Evolutionary conservation across 768 basidiomycete species (phyloP).

Genomic region (Amanita brunnescens): DNA sequence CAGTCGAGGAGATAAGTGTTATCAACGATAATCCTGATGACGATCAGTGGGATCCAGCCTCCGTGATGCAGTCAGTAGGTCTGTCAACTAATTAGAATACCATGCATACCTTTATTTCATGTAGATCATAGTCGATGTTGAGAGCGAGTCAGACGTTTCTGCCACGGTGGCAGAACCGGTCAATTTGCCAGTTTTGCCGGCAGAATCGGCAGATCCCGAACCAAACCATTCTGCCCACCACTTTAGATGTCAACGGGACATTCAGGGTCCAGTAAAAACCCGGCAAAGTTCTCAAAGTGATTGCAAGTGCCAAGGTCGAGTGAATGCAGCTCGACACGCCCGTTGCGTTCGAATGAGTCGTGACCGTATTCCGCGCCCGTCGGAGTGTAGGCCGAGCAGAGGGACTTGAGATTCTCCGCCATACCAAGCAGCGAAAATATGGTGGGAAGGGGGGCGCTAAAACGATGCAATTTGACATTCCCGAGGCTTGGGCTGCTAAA

Average conservation of each 20-base stretch:
- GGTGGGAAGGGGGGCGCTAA: background rate
- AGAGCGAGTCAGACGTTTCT: too few species aligned
- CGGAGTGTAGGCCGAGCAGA: background rate
- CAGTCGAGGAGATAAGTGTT: too few species aligned
- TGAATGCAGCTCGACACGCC: background rate
- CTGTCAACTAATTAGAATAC: too few species aligned
- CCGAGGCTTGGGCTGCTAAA: conserved; percentile 10
- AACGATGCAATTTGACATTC: conserved; percentile 7
- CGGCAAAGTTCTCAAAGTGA: conserved; percentile 2
- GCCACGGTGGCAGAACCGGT: too few species aligned
- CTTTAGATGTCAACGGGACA: conserved; percentile 7
- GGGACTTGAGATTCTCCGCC: background rate
- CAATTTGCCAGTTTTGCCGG: too few species aligned
- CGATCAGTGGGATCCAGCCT: too few species aligned
- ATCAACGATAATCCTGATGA: too few species aligned
- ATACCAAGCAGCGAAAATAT: background rate
- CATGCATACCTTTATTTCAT: too few species aligned
- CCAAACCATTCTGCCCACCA: too few species aligned
- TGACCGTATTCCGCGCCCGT: background rate
- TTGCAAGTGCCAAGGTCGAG: conserved; percentile 7
- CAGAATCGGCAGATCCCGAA: too few species aligned
- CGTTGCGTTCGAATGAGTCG: background rate
- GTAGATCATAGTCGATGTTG: too few species aligned
- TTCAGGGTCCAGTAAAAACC: conserved; percentile 2
- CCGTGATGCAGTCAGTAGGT: too few species aligned